Base-by-base conservation (phyloP, 306 rosid genomes). In the Citrullus mucosospermus region DNA sequence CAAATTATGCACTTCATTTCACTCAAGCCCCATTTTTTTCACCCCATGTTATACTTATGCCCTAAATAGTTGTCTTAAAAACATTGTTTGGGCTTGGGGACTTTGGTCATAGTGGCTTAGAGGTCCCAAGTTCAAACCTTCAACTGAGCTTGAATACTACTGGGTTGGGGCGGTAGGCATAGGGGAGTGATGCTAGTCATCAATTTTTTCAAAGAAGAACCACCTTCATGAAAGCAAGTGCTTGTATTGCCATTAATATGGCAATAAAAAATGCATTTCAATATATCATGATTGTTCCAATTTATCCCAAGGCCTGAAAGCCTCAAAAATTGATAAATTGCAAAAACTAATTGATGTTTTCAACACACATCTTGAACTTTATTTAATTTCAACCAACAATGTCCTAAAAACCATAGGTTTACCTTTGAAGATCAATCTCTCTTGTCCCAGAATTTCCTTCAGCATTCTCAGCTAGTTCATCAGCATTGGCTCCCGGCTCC, bases 381-480 rank as follows among this genome's bases (percentile, higher is more conserved):
- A 65, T 65, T 8, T 38, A 68, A 4, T 68, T 41, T 68, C 75
- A 50, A 72, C 15, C 60, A 50, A 36, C 36, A 76, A 56, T 54
- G 38, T 56, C 55, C 34, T 54, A 5, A 54, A 76, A 76, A 38
- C 34, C 60, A 59, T 36, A 30, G 28, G 55, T 79, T 79, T 83
- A 93, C 97, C 96, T 87, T 78, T 79, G 83, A 83, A 85, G 78
- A 80, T 88, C 83, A 74, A 71, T 81, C 85, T 89, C 87, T 79
- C 51, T 74, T 22, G 82, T 86, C 79, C 74, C 80, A 71, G 32
- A 86, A 34, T 82, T 84, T 67, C 53, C 70, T 73, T 89, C 62
- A 39, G 81, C 86, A 62, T 82, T 80, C 60, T 80, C 51, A 53
- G 53, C 82, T 51, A 75, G 82, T 17, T 15, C 59, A 78, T 74